These are phyloP conservation scores for Corylus avellana DNA, from an alignment of 306 rosid genomes.

Conservation along the genomic window DNA sequence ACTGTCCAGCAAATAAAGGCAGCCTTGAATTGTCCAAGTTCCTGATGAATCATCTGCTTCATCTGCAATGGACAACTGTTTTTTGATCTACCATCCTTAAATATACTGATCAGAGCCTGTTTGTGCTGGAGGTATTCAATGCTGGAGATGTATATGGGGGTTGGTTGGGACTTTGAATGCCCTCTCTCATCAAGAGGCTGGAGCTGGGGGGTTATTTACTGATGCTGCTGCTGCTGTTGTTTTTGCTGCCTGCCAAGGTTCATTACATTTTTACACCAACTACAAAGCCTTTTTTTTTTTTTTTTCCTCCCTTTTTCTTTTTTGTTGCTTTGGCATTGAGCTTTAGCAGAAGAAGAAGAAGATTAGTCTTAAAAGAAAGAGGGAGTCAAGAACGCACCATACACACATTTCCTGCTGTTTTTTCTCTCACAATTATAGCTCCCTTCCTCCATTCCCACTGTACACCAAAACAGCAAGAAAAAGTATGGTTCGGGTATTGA, in stretches of 20 bases:
- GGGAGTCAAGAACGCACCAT: constrained; percentile 99
- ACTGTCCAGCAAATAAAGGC: constrained; percentile 87
- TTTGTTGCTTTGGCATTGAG: background rate
- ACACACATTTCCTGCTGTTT: constrained; percentile 21
- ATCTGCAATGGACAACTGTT: constrained; percentile 20
- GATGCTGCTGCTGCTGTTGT: constrained; percentile 27
- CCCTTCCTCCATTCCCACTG: constrained; percentile 7
- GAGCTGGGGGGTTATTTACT: constrained; percentile 57
- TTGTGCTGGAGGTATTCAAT: constrained; percentile 51
- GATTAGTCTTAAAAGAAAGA: constrained; percentile 40
- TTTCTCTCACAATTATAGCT: background rate
- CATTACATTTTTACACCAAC: constrained; percentile 74
- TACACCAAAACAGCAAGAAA: constrained; percentile 25
- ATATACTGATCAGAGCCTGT: constrained; percentile 40
- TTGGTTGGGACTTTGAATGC: constrained; percentile 84
- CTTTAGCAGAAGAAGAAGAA: background rate
- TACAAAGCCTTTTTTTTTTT: constrained; percentile 17
- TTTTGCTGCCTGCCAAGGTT: constrained; percentile 46
- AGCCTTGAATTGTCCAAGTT: constrained; percentile 80
- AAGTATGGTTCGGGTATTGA: constrained; percentile 99
- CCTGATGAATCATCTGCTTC: constrained; percentile 35
- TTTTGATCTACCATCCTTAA: constrained; percentile 37
- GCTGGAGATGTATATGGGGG: constrained; percentile 45
- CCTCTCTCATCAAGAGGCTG: constrained; percentile 53
- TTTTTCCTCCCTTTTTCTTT: constrained; percentile 1